Conservation (phyloP, 2,329 filamentous ascomycete genomes). For the Microcyclospora tardicrescens region DNA sequence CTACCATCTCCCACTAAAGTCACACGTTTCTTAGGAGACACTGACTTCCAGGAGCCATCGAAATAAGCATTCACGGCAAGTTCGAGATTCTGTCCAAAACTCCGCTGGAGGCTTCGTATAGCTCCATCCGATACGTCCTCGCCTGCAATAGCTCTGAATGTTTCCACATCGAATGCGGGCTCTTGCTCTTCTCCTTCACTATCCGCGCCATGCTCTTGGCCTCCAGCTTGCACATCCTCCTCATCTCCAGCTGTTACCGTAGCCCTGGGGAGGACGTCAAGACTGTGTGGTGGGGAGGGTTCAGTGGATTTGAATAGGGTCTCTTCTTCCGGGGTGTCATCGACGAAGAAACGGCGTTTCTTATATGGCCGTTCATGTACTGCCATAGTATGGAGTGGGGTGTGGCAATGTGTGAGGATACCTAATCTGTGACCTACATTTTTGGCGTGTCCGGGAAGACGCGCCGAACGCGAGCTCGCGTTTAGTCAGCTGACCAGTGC, state of each 20-base stretch:
- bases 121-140: slow-evolving; percentile 33
- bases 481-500: too few species aligned
- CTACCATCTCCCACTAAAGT: too few species aligned
- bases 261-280: slow-evolving; percentile 10
- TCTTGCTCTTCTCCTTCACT: slow-evolving; percentile 8
- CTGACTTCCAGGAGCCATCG: slow-evolving; percentile 47
- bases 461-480: too few species aligned
- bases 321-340: slow-evolving; percentile 28
- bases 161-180: slow-evolving; percentile 39
- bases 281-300: slow-evolving; percentile 21
- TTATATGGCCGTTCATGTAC: slow-evolving; percentile 44
- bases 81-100: slow-evolving; percentile 42
- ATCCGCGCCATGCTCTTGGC: slow-evolving; percentile 3
- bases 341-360: slow-evolving; percentile 50
- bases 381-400: slow-evolving; percentile 10
- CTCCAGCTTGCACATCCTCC: background rate
- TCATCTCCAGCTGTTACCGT: slow-evolving; percentile 3
- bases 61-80: slow-evolving; percentile 52
- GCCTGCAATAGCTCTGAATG: slow-evolving; percentile 47
- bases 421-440: too few species aligned
- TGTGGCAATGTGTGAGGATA: too few species aligned
- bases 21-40: slow-evolving; percentile 8
- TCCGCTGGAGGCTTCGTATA: slow-evolving; percentile 36
- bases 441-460: too few species aligned
- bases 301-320: slow-evolving; percentile 15